Evolutionary conservation across 495 filamentous ascomycete species (phyloP).

Genomic region (Schizothecium vesticola): DNA sequence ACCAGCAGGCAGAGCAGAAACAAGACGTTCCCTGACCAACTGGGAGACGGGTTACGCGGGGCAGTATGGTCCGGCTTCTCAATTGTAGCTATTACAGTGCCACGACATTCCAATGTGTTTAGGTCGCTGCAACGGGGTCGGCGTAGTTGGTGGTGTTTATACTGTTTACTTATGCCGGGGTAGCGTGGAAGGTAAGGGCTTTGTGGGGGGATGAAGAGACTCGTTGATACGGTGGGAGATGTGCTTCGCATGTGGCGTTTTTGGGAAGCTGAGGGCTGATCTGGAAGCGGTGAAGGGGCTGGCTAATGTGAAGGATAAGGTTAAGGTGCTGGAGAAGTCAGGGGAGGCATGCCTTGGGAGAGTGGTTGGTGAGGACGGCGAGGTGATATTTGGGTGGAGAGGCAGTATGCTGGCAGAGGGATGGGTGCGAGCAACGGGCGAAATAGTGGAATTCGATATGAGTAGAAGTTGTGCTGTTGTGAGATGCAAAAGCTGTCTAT

Average conservation of each 20-base stretch:
- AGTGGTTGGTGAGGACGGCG: not conserved
- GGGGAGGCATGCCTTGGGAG: slow-evolving; percentile 2
- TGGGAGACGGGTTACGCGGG: too few relatives aligned
- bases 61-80: too few relatives aligned
- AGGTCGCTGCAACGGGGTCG: not conserved
- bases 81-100: slow-evolving; percentile 7
- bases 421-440: too few relatives aligned
- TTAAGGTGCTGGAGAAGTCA: not conserved
- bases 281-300: not conserved
- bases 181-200: slow-evolving; percentile 1
- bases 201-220: not conserved
- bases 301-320: not conserved
- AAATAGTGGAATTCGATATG: too few relatives aligned
- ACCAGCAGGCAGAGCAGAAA: too few relatives aligned
- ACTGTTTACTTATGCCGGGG: not conserved
- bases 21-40: too few relatives aligned
- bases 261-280: slow-evolving; percentile 3
- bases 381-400: slow-evolving; percentile 4
- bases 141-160: not conserved
- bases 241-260: slow-evolving; percentile 2
- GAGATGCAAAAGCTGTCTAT: too few relatives aligned
- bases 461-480: too few relatives aligned
- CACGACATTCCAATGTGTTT: not conserved
- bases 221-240: slow-evolving; percentile 5
- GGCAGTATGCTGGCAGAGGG: slow-evolving; percentile 1